Percentiles rank a stretch among this genome's conserved stretches.
These are phyloP conservation scores for Phylloporus sp. DNA, from an alignment of 768 basidiomycete genomes.

Conservation along the genomic window DNA sequence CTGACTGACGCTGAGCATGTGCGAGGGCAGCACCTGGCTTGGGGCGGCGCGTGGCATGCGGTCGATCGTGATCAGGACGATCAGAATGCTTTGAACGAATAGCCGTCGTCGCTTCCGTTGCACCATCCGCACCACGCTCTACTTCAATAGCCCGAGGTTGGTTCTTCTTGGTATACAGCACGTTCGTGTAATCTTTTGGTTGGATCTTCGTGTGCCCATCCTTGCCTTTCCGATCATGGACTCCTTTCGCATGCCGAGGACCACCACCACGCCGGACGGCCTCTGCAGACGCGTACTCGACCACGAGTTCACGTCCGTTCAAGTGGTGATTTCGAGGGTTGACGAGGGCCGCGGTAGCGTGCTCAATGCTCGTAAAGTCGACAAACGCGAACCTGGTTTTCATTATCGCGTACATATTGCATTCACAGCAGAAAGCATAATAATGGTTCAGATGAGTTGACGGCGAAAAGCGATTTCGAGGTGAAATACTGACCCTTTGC, in stretches of 20 bases:
- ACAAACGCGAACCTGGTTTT: conserved; percentile 81
- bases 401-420: neutral
- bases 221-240: conserved; percentile 14
- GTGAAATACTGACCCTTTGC: conserved; percentile 73
- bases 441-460: neutral
- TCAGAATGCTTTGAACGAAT: conserved; percentile 8
- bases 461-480: conserved; percentile 16
- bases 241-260: conserved; percentile 20
- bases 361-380: conserved; percentile 77
- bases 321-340: conserved; percentile 83
- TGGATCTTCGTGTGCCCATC: conserved; percentile 4
- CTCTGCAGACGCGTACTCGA: conserved; percentile 87
- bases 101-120: neutral
- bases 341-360: conserved; percentile 78
- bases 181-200: neutral
- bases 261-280: conserved; percentile 80
- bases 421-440: neutral
- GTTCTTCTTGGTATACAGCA: neutral
- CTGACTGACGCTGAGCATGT: conserved; percentile 69
- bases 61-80: conserved; percentile 9
- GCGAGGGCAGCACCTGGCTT: conserved; percentile 82
- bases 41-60: conserved; percentile 41
- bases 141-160: conserved; percentile 2
- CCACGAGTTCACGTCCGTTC: conserved; percentile 77
- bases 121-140: conserved; percentile 5